phyloP scores from a whole-genome alignment of 1,139 yeast species.

The Zygoascus hellenicus region DNA sequence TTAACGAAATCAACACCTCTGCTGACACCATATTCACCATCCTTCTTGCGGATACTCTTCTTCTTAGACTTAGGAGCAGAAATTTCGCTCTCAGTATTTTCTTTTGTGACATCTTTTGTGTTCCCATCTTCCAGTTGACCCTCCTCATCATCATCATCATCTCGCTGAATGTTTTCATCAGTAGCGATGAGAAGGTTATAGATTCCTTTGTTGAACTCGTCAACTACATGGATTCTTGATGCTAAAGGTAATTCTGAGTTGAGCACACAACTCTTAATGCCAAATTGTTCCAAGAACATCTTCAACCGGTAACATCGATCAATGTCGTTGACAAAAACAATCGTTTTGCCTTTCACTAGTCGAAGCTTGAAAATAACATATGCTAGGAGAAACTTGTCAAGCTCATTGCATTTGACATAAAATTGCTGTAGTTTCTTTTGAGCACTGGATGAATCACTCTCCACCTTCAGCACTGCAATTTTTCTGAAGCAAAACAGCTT shows the following conservation, averaged over 20 bases:
- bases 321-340: slow-evolving; percentile 86
- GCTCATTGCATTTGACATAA: slow-evolving; percentile 79
- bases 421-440: slow-evolving; percentile 69
- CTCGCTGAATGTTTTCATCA: slow-evolving; percentile 55
- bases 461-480: slow-evolving; percentile 76
- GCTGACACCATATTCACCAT: slow-evolving; percentile 82
- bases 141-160: slow-evolving; percentile 29
- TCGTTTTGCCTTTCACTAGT: slow-evolving; percentile 84
- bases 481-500: slow-evolving; percentile 63
- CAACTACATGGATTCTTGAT: slow-evolving; percentile 91
- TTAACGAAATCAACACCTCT: slow-evolving; percentile 96
- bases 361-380: slow-evolving; percentile 88
- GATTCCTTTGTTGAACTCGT: slow-evolving; percentile 86
- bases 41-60: slow-evolving; percentile 23
- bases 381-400: slow-evolving; percentile 84
- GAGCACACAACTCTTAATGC: slow-evolving; percentile 79
- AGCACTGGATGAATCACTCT: slow-evolving; percentile 30
- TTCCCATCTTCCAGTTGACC: slow-evolving; percentile 19
- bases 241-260: slow-evolving; percentile 91
- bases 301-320: slow-evolving; percentile 94
- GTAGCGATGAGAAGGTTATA: slow-evolving; percentile 89
- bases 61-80: slow-evolving; percentile 11
- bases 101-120: slow-evolving; percentile 1
- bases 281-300: slow-evolving; percentile 89
- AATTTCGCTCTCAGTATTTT: slow-evolving; percentile 10